These are phyloP conservation scores for Inga laurina DNA, from an alignment of 306 rosid species.

Conservation along the genomic window DNA sequence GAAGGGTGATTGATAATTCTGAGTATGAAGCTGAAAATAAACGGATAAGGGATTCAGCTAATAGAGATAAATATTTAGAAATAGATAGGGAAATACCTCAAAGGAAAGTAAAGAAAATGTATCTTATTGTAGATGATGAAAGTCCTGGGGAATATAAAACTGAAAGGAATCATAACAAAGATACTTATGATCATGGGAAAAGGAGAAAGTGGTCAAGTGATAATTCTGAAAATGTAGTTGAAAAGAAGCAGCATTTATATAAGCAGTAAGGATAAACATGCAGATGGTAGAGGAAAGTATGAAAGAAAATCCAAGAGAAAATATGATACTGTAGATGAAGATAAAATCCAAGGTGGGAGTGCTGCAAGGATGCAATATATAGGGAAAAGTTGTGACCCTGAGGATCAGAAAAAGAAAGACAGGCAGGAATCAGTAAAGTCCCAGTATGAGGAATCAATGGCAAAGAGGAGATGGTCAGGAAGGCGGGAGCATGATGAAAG, in stretches of 20 bases:
- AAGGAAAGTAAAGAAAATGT: constrained; percentile 62
- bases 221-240: constrained; percentile 47
- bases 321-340: constrained; percentile 49
- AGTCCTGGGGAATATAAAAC: too few relatives aligned
- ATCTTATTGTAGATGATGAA: too few relatives aligned
- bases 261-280: constrained; percentile 49
- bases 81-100: constrained; percentile 48
- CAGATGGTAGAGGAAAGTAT: constrained; percentile 47
- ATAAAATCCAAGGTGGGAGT: constrained; percentile 48
- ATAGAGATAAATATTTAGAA: constrained; percentile 52
- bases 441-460: constrained; percentile 55
- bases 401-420: constrained; percentile 50
- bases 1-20: constrained; percentile 29
- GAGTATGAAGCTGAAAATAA: constrained; percentile 54
- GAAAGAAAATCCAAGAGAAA: constrained; percentile 71
- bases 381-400: constrained; percentile 41
- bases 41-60: constrained; percentile 48
- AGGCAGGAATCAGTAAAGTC: constrained; percentile 47
- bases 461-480: constrained; percentile 65
- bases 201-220: too few relatives aligned
- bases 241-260: constrained; percentile 57
- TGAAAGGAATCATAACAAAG: too few relatives aligned
- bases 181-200: too few relatives aligned
- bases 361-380: constrained; percentile 51
- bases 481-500: constrained; percentile 59